Base-by-base conservation (phyloP, 345 rosid species). In the Capsella bursapastoris region DNA sequence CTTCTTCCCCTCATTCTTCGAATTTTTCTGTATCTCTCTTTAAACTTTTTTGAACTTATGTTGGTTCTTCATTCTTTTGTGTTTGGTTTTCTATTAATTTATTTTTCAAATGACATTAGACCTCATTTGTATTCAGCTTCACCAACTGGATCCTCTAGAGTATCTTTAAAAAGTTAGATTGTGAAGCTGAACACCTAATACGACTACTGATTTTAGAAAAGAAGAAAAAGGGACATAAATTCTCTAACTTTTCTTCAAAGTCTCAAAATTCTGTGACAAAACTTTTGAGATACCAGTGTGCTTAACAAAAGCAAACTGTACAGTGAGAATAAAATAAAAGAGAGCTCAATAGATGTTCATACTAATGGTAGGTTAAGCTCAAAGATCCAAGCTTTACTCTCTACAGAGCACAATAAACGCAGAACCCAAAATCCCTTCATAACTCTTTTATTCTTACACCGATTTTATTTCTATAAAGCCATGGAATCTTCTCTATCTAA, bases 361-460 rank as follows among this genome's bases (percentile, higher is more conserved):
- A 66, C 40, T 27, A 14, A 37, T 5, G 34, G 64, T 35, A 57
- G 38, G 35, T 47, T 22, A 2, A 37, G 60, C 68, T 61, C 68
- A 63, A 72, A 53, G 12, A 53, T 63, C 47, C 25, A 64, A 47
- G 18, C 13, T 31, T 18, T 51, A 10, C 32, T 71, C 43, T 61
- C 32, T 3, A 49, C 7, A 56, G 5, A 45, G 27, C 14, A 32
- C 4, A 47, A 25, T n/a, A 35, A 65, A 64, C 40, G 43, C 32
- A 37, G 0, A 55, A 73, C 13, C 38, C 69, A 52, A 56, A 72
- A 56, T 13, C 44, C 44, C 72, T 45, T 49, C 34, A 35, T 31
- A 10, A 58, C 66, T 66, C 61, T 40, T 67, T 67, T 50, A 29
- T 67, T 75, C 56, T 3, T 31, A 18, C 44, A 12, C 52, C 43